phyloP scores from a whole-genome alignment of 352 stramenopile genomes.

The Thraustotheca clavata region DNA sequence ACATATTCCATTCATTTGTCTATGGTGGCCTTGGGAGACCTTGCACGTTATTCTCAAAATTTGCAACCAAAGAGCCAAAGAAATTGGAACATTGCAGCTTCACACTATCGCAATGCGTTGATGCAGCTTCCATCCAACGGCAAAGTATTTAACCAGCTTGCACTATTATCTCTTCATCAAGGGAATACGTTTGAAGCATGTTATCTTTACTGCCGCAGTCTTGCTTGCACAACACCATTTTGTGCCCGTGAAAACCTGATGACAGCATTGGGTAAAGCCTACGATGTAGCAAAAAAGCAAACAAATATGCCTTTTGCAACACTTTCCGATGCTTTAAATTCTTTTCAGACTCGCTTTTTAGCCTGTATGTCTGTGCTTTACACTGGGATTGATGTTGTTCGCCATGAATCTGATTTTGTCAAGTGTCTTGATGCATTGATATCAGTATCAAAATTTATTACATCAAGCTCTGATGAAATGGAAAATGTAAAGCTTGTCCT shows the following conservation, averaged over 20 bases:
- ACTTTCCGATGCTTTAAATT: neutral
- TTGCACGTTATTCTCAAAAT: slow-evolving; percentile 36
- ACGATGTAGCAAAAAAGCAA: neutral
- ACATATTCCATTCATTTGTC: slow-evolving; percentile 34
- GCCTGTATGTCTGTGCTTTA: neutral
- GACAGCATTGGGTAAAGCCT: slow-evolving; percentile 24
- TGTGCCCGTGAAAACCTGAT: slow-evolving; percentile 31
- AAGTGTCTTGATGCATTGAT: neutral
- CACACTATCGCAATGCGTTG: slow-evolving; percentile 34
- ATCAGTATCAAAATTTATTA: too few relatives aligned
- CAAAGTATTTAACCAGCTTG: slow-evolving; percentile 56
- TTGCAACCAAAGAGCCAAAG: slow-evolving; percentile 9
- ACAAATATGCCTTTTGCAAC: neutral
- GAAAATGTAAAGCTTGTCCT: too few relatives aligned
- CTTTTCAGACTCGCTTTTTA: slow-evolving; percentile 2
- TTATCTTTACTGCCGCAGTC: slow-evolving; percentile 40
- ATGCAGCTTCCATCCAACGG: slow-evolving; percentile 34
- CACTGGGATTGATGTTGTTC: neutral
- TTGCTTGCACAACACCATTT: slow-evolving; percentile 38
- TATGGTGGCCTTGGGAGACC: slow-evolving; percentile 41
- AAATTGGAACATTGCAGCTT: slow-evolving; percentile 28
- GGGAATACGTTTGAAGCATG: slow-evolving; percentile 28
- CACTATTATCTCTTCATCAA: slow-evolving; percentile 33
- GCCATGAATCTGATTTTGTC: neutral
- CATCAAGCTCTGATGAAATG: neutral